These are phyloP conservation scores for Colletotrichum theobromicola DNA, from an alignment of 2,329 filamentous ascomycete species.

Conservation along the genomic window DNA sequence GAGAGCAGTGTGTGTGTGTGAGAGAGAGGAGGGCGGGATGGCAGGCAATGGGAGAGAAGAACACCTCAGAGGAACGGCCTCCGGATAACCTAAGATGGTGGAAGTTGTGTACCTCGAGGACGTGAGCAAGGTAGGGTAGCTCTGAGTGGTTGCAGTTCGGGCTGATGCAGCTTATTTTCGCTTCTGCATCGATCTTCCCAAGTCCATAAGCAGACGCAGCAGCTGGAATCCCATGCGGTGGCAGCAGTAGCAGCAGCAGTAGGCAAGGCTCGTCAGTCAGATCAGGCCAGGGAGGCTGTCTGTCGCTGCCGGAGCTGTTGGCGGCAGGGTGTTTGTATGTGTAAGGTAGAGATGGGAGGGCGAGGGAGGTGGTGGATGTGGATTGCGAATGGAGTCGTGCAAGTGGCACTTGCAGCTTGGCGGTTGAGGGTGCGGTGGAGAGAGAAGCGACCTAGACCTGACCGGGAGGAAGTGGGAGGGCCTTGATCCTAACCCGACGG, in stretches of 20 bases:
- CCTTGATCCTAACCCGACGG: neutral
- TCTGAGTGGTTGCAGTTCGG: constrained; percentile 13
- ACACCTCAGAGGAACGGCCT: neutral
- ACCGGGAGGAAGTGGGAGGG: neutral
- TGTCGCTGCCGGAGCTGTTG: neutral
- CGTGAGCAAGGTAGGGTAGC: neutral
- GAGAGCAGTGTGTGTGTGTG: neutral
- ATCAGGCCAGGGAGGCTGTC: constrained; percentile 6
- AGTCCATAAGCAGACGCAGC: constrained; percentile 6
- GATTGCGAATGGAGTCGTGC: constrained; percentile 18
- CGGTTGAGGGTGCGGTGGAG: neutral
- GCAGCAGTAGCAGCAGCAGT: neutral
- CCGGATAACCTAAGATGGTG: neutral
- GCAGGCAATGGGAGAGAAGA: neutral
- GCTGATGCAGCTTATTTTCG: constrained; percentile 23
- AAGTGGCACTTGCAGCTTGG: constrained; percentile 9
- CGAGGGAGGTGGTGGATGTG: neutral
- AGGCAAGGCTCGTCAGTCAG: neutral
- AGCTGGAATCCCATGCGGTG: neutral
- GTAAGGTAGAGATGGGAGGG: neutral
- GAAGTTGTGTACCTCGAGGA: constrained; percentile 2
- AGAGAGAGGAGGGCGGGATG: neutral
- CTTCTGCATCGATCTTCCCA: constrained; percentile 16
- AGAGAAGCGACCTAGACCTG: neutral
- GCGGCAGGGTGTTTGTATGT: neutral